A percentile compares a stretch with the other conserved stretches of the same genome.
phyloP scores from a whole-genome alignment of 345 rosid species.

The Pistacia vera region DNA sequence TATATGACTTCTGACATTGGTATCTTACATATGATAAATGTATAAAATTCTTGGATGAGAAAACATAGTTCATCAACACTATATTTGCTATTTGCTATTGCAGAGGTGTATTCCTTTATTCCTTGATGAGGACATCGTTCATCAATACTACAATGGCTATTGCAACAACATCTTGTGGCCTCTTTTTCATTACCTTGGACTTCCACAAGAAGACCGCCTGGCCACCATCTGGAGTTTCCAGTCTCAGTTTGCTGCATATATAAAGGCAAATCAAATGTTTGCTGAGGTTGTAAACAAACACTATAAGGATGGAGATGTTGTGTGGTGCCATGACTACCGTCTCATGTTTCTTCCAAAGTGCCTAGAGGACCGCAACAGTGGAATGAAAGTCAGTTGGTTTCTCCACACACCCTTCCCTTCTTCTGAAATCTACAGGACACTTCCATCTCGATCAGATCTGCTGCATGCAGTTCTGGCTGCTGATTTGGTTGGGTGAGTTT shows the following conservation, averaged over 20 bases:
- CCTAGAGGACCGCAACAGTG: slow-evolving; percentile 71
- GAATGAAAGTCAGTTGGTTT: slow-evolving; percentile 99
- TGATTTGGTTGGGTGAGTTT: slow-evolving; percentile 93
- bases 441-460: slow-evolving; percentile 96
- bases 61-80: slow-evolving; percentile 12
- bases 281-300: slow-evolving; percentile 94
- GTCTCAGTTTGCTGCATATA: slow-evolving; percentile 95
- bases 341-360: slow-evolving; percentile 98
- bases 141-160: slow-evolving; percentile 97
- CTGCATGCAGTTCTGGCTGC: slow-evolving; percentile 97
- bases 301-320: slow-evolving; percentile 98
- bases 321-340: slow-evolving; percentile 99
- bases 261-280: slow-evolving; percentile 97
- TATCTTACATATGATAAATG: neutral
- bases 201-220: slow-evolving; percentile 99
- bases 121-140: slow-evolving; percentile 98
- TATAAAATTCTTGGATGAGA: slow-evolving; percentile 6
- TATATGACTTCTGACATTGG: neutral
- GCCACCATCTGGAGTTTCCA: slow-evolving; percentile 98
- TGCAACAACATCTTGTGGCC: slow-evolving; percentile 99
- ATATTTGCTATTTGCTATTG: slow-evolving; percentile 3
- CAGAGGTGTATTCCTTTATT: slow-evolving; percentile 99
- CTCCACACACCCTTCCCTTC: slow-evolving; percentile 99
- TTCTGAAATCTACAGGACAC: slow-evolving; percentile 95
- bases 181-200: slow-evolving; percentile 94